Evolutionary conservation across 495 filamentous ascomycete species (phyloP).

Genomic region (Aspergillus kassunensis): DNA sequence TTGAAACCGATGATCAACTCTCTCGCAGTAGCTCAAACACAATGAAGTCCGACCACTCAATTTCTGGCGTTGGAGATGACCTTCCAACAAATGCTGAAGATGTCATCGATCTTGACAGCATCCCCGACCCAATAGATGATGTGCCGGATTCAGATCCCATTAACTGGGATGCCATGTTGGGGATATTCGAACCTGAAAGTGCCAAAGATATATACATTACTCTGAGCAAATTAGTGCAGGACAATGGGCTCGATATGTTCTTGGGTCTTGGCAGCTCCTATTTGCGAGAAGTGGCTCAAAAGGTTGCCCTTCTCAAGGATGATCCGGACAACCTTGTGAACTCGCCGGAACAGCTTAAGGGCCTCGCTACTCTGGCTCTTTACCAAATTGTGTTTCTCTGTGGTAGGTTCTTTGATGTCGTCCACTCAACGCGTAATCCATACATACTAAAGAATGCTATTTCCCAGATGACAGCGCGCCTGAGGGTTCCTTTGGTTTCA

Average conservation of each 20-base stretch:
- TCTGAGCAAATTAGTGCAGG: neutral
- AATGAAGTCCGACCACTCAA: neutral
- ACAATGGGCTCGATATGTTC: neutral
- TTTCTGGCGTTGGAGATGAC: neutral
- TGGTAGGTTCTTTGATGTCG: neutral
- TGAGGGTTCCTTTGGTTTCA: neutral
- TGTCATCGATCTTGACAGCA: neutral
- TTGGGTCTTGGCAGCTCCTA: neutral
- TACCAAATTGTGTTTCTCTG: neutral
- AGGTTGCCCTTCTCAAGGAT: neutral
- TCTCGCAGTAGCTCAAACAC: neutral
- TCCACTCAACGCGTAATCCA: neutral
- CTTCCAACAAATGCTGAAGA: too few relatives aligned
- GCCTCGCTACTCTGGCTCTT: neutral
- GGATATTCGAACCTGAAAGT: neutral
- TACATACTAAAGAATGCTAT: neutral
- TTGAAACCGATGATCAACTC: neutral
- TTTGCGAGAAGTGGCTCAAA: neutral
- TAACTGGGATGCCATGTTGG: neutral
- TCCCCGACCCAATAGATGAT: neutral
- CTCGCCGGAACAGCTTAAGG: neutral
- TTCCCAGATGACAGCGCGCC: neutral
- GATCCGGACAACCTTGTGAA: neutral
- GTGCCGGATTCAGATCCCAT: neutral
- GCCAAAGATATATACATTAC: neutral